Evolutionary conservation across 768 basidiomycete genomes (phyloP).

Genomic region (Pisolithus microcarpus): DNA sequence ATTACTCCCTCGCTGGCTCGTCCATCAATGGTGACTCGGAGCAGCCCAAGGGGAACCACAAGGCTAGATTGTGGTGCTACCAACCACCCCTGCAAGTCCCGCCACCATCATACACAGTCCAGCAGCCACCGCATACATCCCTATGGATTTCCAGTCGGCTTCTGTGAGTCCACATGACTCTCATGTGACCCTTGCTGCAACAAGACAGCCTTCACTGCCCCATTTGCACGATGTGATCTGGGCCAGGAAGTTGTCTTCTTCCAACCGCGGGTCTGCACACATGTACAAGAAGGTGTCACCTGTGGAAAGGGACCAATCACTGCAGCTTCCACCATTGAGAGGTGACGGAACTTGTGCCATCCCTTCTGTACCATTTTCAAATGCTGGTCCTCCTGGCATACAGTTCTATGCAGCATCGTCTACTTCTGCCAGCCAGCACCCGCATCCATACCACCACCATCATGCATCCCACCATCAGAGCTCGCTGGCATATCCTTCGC

Average conservation of each 20-base stretch:
- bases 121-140: constrained; percentile 17
- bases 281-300: constrained; percentile 20
- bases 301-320: constrained; percentile 18
- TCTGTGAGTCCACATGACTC: constrained; percentile 47
- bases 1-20: constrained; percentile 71
- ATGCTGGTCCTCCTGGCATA: constrained; percentile 79
- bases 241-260: constrained; percentile 29
- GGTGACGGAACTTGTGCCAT: constrained; percentile 29
- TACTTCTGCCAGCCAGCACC: not conserved
- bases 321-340: constrained; percentile 29
- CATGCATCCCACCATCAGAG: constrained; percentile 23
- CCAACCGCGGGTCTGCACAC: not conserved
- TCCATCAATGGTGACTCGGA: constrained; percentile 40
- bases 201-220: constrained; percentile 32
- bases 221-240: constrained; percentile 47
- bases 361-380: constrained; percentile 68
- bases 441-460: not conserved
- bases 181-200: constrained; percentile 23
- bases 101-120: constrained; percentile 30
- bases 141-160: constrained; percentile 45
- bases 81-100: constrained; percentile 37
- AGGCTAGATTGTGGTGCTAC: constrained; percentile 53
- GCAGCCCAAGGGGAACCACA: constrained; percentile 44
- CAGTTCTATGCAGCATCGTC: constrained; percentile 43
- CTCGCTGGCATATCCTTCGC: constrained; percentile 28